Evolutionary conservation across 805 yeast species (phyloP), one percentile per base, ranked within the genome.

Genomic region (Schizosaccharomyces pombe): DNA sequence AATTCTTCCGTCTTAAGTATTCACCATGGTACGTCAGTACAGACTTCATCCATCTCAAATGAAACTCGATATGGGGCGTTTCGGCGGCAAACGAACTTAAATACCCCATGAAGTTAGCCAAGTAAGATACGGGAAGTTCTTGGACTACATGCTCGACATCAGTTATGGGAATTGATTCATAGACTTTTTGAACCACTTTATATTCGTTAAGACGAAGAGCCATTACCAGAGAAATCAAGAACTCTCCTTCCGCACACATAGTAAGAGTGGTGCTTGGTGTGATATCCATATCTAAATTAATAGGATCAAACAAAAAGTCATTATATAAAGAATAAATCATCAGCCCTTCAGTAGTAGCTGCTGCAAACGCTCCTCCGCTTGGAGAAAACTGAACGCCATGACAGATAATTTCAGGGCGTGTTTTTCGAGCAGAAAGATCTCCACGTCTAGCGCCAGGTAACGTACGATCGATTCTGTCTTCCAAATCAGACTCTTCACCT

Each of bases 271-370:
- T 70, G 51, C 77, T 82, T 1, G 95, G 93, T 0, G 98, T 91
- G 30, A 89, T 78, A 61, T 91, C 97, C 52, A 86, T 71, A 64
- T 89, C 97, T 63, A 91, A 73, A 65, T 91, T 97, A 64, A 85
- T 85, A 33, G 98, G 98, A 70, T 91, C 98, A 64, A 91, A 91
- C 30, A 79, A 69, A 53, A 80, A 67, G 9, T 76, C 69, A 53
- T 79, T 79, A 65, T 89, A 93, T 40, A 86, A 75, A 1, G 94
- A 80, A 64, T 76, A 91, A 1, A 91, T 71, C 56, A 86, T 70
- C 51, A 91, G 69, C 6, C 98, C 98, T 65, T 89, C 97, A 0
- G 98, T 91, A 0, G 95, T 80, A 0, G 95, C 91, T 47, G 94
- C 94, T 0, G 94, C 91, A 72, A 91, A 91, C 33, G 93, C 78